Percentiles rank a stretch among this genome's conserved stretches.
Conservation (phyloP, 371 early-diverging fungal genomes). For the Actinomucor elegans region DNA sequence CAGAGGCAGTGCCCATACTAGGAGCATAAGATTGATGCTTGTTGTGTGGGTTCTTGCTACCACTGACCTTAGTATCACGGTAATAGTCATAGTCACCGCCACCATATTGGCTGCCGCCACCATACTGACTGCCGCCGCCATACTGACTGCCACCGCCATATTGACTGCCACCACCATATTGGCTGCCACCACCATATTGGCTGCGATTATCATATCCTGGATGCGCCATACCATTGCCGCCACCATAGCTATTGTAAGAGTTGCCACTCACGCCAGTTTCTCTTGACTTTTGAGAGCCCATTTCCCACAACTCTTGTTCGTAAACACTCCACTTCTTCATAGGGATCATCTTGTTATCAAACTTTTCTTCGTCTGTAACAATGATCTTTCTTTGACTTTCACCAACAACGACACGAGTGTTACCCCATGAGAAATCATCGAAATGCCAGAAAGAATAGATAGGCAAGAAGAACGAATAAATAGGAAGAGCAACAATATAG, state of each 20-base stretch:
- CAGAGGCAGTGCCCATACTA: conserved; percentile 7
- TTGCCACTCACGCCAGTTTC: conserved; percentile 39
- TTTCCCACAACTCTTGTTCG: conserved; percentile 78
- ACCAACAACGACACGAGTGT: conserved; percentile 76
- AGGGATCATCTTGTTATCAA: conserved; percentile 82
- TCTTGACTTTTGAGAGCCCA: conserved; percentile 44
- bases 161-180: conserved; percentile 2
- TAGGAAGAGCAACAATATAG: conserved; percentile 75
- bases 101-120: background rate
- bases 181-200: conserved; percentile 20
- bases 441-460: conserved; percentile 84
- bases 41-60: background rate
- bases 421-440: conserved; percentile 91
- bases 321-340: conserved; percentile 89
- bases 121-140: conserved; percentile 24
- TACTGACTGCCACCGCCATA: conserved; percentile 6
- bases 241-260: conserved; percentile 47
- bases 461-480: conserved; percentile 76
- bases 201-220: conserved; percentile 16
- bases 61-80: conserved; percentile 28
- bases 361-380: conserved; percentile 60
- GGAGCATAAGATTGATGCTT: background rate
- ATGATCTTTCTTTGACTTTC: conserved; percentile 57
- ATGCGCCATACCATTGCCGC: conserved; percentile 9
- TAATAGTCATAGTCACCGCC: conserved; percentile 38